These are phyloP conservation scores for Claviceps sp. DNA, from an alignment of 2,329 filamentous ascomycete species.

Conservation along the genomic window DNA sequence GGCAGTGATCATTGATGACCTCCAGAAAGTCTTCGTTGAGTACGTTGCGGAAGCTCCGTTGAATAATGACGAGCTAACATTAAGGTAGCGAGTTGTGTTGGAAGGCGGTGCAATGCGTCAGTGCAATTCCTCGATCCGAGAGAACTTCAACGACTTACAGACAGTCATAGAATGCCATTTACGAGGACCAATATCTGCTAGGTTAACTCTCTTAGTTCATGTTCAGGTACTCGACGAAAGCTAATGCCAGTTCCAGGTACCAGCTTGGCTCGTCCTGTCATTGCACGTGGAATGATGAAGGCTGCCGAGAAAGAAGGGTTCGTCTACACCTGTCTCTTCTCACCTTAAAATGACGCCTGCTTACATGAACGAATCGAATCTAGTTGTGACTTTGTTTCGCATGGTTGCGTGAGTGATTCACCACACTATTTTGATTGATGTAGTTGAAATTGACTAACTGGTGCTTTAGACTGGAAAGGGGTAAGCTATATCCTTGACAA, in stretches of 20 bases:
- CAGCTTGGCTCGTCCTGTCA: conserved; percentile 50
- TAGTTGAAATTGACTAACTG: background rate
- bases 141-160: background rate
- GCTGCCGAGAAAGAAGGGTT: conserved; percentile 16
- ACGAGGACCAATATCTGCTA: conserved; percentile 38
- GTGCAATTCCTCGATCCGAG: background rate
- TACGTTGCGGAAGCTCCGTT: conserved; percentile 10
- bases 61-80: background rate
- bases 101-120: conserved; percentile 47
- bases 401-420: conserved; percentile 1
- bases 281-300: conserved; percentile 37
- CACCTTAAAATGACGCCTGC: background rate
- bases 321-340: background rate
- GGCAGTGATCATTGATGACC: conserved; percentile 41
- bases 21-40: conserved; percentile 60
- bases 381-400: background rate
- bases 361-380: background rate
- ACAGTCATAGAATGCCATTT: conserved; percentile 33
- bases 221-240: background rate
- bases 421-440: background rate
- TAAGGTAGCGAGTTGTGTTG: conserved; percentile 45
- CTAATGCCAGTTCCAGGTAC: conserved; percentile 25
- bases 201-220: background rate
- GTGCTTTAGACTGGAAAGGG: conserved; percentile 1
- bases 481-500: background rate